Evolutionary conservation across 805 yeast species (phyloP).

Genomic region (Myxozyma neotropica): DNA sequence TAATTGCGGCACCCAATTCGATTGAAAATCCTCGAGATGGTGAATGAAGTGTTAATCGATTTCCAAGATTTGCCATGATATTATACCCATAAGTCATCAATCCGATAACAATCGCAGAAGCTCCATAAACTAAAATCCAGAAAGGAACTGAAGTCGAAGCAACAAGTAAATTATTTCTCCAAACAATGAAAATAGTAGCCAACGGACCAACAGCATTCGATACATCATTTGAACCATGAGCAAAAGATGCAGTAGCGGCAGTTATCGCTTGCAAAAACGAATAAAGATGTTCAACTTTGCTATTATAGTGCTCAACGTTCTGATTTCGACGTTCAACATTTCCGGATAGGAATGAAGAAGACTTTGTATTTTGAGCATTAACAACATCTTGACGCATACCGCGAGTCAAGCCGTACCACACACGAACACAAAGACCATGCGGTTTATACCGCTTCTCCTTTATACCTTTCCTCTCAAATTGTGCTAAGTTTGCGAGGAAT

Average conservation of each 20-base stretch:
- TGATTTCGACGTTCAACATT: constrained; percentile 43
- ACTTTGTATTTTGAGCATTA: constrained; percentile 35
- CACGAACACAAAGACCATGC: neutral
- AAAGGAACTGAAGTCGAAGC: constrained; percentile 63
- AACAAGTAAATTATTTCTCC: constrained; percentile 51
- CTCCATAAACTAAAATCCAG: constrained; percentile 72
- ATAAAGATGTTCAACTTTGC: constrained; percentile 67
- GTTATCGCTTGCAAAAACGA: constrained; percentile 71
- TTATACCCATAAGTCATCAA: constrained; percentile 71
- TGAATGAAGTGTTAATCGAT: constrained; percentile 71
- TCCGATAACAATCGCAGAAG: constrained; percentile 66
- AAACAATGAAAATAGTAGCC: constrained; percentile 62
- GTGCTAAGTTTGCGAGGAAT: neutral
- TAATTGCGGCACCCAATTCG: constrained; percentile 76
- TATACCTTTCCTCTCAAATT: constrained; percentile 3
- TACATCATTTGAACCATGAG: constrained; percentile 81
- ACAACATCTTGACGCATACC: constrained; percentile 71
- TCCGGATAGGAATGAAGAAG: constrained; percentile 19
- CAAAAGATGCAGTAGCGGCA: constrained; percentile 78
- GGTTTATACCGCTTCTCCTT: constrained; percentile 20
- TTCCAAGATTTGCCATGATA: constrained; percentile 70
- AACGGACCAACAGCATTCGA: constrained; percentile 78
- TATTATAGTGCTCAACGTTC: constrained; percentile 65
- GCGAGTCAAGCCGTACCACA: constrained; percentile 55
- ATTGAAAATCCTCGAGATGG: constrained; percentile 78